phyloP scores from a whole-genome alignment of 2,329 filamentous ascomycete genomes.

The Phialemoniopsis sp. region DNA sequence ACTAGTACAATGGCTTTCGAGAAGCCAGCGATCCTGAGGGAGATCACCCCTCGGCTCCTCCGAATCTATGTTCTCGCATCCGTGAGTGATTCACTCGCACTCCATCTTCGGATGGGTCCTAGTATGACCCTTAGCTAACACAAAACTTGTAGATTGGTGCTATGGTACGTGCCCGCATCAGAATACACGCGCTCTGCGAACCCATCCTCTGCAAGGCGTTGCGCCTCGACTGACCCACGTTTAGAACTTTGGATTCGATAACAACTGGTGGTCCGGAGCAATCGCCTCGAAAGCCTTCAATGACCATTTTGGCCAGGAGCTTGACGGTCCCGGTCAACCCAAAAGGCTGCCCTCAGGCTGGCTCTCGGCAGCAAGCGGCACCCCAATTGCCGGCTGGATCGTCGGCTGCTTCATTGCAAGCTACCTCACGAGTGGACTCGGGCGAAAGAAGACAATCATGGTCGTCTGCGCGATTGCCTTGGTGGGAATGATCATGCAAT shows the following conservation, averaged over 20 bases:
- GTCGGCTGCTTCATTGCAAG: conserved; percentile 3
- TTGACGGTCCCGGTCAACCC: background rate
- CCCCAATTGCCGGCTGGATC: conserved; percentile 3
- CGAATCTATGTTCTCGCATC: too few relatives aligned
- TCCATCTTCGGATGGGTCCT: too few relatives aligned
- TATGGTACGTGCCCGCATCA: too few relatives aligned
- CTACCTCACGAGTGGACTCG: background rate
- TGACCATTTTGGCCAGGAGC: background rate
- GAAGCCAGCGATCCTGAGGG: too few relatives aligned
- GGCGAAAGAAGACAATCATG: conserved; percentile 3
- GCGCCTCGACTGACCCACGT: too few relatives aligned
- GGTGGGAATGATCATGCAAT: conserved; percentile 5
- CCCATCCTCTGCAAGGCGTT: too few relatives aligned
- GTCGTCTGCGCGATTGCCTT: conserved; percentile 2
- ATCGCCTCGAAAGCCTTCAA: conserved; percentile 3
- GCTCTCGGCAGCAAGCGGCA: conserved; percentile 2
- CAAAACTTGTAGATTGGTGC: too few relatives aligned
- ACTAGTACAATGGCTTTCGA: too few relatives aligned
- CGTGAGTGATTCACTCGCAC: too few relatives aligned
- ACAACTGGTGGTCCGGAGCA: conserved; percentile 6
- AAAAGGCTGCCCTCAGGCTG: conserved; percentile 2
- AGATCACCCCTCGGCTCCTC: too few relatives aligned
- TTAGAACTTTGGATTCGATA: conserved; percentile 8
- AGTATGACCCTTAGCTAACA: too few relatives aligned
- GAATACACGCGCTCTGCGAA: too few relatives aligned